Evolutionary conservation across 768 basidiomycete genomes (phyloP), one percentile per base, ranked within the genome.

Genomic region (Tylopilus cervinicoccineus): DNA sequence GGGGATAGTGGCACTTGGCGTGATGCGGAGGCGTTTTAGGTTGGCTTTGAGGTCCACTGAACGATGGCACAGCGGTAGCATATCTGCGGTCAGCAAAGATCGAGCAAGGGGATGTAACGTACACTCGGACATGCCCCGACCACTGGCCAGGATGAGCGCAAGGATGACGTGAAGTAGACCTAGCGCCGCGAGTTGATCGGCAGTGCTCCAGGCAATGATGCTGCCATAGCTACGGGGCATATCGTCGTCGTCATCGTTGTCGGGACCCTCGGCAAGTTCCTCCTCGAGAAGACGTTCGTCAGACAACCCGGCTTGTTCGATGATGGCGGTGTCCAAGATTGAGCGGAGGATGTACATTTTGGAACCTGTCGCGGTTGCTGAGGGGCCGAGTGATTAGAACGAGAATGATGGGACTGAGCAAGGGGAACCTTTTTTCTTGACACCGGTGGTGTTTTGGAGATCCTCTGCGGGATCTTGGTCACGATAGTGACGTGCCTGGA

Each of bases 281-380:
- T 77, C 76, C 53, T 82, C 70, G 16, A 67, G 56, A 17, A 71
- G 67, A 6, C 63, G 65, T 26, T 68, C 64, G 43, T 79, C 77
- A 0, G 79, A 75, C 14, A 75, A 58, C 3, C 78, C 73, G 1
- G 88, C 82, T 26, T 74, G 69, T 47, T 80, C 78, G 43, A 93
- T 80, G 44, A 95, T 69, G 12, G 63, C 53, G 0, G 79, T 65
- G 46, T 89, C 71, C 14, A 96, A 76, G 1, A 64, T 70, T 2
- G 92, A 93, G 38, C 93, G 85, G 16, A 96, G 72, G 37, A 94
- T 87, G 62, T 87, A 98, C 6, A 81, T 81, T 60, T 89, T 92
- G 1, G 88, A 82, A 2, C 86, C 80, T 3, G 75, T 60, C 6
- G 79, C 70, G 10, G 77, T 65, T 17, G 77, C 84, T 51, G 23